These are phyloP conservation scores for Petrea volubilis DNA, from an alignment of 257 asterid species.

Conservation along the genomic window DNA sequence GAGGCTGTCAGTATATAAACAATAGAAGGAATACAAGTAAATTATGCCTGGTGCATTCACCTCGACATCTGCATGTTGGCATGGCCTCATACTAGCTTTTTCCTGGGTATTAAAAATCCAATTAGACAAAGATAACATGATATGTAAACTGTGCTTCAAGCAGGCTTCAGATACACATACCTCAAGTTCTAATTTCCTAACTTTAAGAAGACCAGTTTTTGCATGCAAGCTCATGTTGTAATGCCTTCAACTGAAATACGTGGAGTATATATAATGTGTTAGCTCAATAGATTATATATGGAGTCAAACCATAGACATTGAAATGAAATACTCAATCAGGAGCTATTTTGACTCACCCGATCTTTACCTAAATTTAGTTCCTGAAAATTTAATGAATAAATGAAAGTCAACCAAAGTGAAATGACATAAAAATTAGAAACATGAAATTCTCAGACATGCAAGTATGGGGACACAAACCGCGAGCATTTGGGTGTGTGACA, in stretches of 20 bases:
- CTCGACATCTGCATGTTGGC: slow-evolving; percentile 35
- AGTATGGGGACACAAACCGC: slow-evolving; percentile 38
- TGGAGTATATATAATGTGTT: neutral
- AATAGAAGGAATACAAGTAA: neutral
- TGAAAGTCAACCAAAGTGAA: slow-evolving; percentile 17
- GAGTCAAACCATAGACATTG: neutral
- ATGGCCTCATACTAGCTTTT: slow-evolving; percentile 12
- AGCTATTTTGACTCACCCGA: slow-evolving; percentile 45
- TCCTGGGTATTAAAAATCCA: slow-evolving; percentile 30
- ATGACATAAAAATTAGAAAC: slow-evolving; percentile 7
- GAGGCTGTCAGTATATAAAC: neutral
- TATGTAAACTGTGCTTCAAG: neutral
- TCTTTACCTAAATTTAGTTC: slow-evolving; percentile 72
- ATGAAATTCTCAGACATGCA: neutral
- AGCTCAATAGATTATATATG: slow-evolving; percentile 2
- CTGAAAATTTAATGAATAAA: slow-evolving; percentile 44
- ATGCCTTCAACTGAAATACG: slow-evolving; percentile 53
- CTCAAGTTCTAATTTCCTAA: slow-evolving; percentile 43
- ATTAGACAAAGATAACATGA: neutral
- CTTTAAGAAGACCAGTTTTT: slow-evolving; percentile 52
- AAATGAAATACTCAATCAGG: slow-evolving; percentile 7
- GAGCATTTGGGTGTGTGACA: slow-evolving; percentile 55
- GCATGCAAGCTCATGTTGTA: slow-evolving; percentile 75
- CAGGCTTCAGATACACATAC: slow-evolving; percentile 35
- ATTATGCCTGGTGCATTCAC: slow-evolving; percentile 26